Base-by-base conservation (phyloP, 2,329 filamentous ascomycete species). In the Aspergillus quadrilineatus region DNA sequence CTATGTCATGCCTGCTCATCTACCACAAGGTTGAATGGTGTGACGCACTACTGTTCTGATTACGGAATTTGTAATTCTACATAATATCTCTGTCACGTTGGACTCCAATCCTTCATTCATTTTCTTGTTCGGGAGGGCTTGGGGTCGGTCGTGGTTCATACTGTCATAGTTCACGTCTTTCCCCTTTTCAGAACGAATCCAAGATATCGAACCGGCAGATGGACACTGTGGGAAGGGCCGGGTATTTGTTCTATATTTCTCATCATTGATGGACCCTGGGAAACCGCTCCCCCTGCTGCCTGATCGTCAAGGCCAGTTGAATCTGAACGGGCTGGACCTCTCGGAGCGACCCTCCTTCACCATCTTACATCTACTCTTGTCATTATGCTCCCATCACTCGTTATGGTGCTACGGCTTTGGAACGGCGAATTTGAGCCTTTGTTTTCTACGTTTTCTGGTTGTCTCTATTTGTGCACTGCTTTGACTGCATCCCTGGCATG, bases 331-430 rank as follows among this genome's bases (percentile, higher is more conserved):
- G 56, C 46, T 50, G 47, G 56, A 45, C 48, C 47, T 58, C 53
- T 55, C 39, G 42, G 65, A 68, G 63, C 63, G 63, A 65, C 60
- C 60, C 58, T 63, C 63, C 46, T 54, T 65, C 63, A 50, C 34
- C 34, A 28, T 45, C 30, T 34, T n/a, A 39, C 47, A 61, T 63
- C 66, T 61, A 63, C 50, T 56, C 53, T 55, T 51, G 48, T 58
- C 60, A 47, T 59, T 57, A 58, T 56, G 45, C 59, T 61, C 55
- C 47, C 63, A 69, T 68, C 69, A 66, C 64, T 69, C 65, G 65
- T 65, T 61, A 73, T 66, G 70, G 70, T 71, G 69, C 67, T 66
- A 72, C 64, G 68, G 69, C 64, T 70, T 44, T 62, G 68, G 67
- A 71, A 71, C 65, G 70, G 69, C 70, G 68, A 71, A 70, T 62